Conservation (phyloP, 352 stramenopile genomes). For the Lagenidium giganteum region DNA sequence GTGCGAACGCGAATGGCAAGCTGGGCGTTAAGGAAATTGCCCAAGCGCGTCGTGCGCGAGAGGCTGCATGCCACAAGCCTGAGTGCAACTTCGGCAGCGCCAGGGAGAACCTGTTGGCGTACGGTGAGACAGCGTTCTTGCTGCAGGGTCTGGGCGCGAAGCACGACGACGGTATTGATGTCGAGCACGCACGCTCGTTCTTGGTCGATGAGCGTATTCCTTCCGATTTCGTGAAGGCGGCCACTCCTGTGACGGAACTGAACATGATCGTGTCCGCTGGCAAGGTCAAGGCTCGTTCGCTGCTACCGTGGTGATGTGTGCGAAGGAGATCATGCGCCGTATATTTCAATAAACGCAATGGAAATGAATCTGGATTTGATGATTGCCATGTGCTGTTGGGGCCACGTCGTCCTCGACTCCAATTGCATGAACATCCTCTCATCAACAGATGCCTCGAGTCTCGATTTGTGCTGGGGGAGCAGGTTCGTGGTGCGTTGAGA, state of each 20-base stretch:
- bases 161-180: constrained; percentile 6
- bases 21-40: constrained; percentile 6
- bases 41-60: background rate
- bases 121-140: constrained; percentile 4
- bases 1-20: background rate
- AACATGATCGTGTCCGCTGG: no score
- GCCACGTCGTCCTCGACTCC: no score
- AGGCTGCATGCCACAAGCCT: constrained; percentile 7
- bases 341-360: no score
- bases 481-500: no score
- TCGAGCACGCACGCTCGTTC: constrained; percentile 14
- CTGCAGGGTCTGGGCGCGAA: constrained; percentile 2
- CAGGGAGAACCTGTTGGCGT: constrained; percentile 5
- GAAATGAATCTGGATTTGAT: no score
- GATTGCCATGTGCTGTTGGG: no score
- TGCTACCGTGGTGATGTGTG: no score
- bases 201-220: constrained; percentile 26
- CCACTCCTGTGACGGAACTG: constrained; percentile 13
- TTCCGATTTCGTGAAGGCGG: constrained; percentile 15
- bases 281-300: no score
- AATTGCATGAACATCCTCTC: no score
- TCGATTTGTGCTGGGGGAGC: no score
- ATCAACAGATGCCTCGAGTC: no score
- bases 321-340: no score
- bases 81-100: constrained; percentile 16